A percentile compares a stretch with the other conserved stretches of the same genome.
Evolutionary conservation across 345 rosid species (phyloP).

Genomic region (Excoecaria cochinchinensis): DNA sequence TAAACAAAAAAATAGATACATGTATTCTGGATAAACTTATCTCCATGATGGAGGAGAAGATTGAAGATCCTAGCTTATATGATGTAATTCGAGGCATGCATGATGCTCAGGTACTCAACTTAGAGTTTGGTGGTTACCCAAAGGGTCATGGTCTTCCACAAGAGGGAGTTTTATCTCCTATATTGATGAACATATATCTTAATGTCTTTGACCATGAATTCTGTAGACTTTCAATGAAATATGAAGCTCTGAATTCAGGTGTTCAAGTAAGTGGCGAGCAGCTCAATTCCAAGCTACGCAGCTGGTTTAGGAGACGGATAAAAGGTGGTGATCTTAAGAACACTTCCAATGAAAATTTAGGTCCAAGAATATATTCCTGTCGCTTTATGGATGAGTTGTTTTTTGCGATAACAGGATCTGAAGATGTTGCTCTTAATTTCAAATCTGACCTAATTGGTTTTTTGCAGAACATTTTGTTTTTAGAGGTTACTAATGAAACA

Average conservation of each 20-base stretch:
- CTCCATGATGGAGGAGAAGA: constrained; percentile 59
- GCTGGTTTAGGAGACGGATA: constrained; percentile 80
- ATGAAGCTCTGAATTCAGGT: constrained; percentile 62
- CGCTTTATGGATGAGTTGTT: constrained; percentile 85
- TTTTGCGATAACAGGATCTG: constrained; percentile 67
- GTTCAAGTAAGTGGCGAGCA: constrained; percentile 25
- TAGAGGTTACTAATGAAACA: constrained; percentile 50
- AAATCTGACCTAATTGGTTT: constrained; percentile 52
- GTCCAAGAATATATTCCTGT: constrained; percentile 59
- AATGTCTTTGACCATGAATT: constrained; percentile 67
- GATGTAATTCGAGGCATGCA: constrained; percentile 60
- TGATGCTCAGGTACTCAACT: constrained; percentile 64
- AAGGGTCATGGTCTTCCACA: constrained; percentile 98
- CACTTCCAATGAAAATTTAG: constrained; percentile 24
- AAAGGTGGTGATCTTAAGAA: constrained; percentile 40
- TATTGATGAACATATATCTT: constrained; percentile 80
- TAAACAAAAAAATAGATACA: constrained; percentile 54
- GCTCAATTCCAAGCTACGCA: constrained; percentile 60
- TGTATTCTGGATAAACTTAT: constrained; percentile 50
- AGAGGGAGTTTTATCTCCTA: constrained; percentile 79
- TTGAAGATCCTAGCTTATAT: constrained; percentile 52
- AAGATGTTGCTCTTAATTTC: constrained; percentile 53
- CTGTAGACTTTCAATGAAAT: constrained; percentile 67
- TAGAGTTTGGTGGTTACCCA: constrained; percentile 87
- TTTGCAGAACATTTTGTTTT: constrained; percentile 45